These are phyloP conservation scores for Sporisorium scitamineum DNA, from an alignment of 1,284 basidiomycete genomes.

Conservation along the genomic window DNA sequence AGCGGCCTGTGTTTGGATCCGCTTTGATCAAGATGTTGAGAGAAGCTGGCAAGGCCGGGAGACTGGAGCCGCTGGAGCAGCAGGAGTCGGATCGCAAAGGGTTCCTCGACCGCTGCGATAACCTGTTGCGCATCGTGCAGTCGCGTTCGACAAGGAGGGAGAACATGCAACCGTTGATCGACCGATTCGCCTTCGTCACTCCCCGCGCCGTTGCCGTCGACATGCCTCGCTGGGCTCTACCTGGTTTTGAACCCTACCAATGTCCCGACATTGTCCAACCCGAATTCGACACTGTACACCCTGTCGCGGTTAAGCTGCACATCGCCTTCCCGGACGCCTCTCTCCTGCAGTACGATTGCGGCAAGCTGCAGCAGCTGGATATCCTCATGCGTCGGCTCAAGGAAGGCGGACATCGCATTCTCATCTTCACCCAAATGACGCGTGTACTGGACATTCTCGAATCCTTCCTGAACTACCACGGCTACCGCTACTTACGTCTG, in stretches of 20 bases:
- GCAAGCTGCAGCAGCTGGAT: conserved; percentile 88
- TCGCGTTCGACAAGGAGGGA: conserved; percentile 77
- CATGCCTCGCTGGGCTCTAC: conserved; percentile 76
- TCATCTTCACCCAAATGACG: conserved; percentile 99
- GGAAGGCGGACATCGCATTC: conserved; percentile 84
- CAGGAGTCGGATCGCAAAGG: conserved; percentile 70
- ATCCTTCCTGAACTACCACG: conserved; percentile 90
- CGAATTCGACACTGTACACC: conserved; percentile 75
- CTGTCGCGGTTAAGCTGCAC: conserved; percentile 83
- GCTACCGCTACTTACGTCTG: conserved; percentile 89
- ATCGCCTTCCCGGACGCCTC: conserved; percentile 93
- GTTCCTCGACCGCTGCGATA: conserved; percentile 76
- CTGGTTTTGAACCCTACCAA: conserved; percentile 69
- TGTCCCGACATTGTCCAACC: conserved; percentile 44
- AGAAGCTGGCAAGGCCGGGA: conserved; percentile 17
- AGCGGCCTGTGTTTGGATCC: conserved; percentile 75
- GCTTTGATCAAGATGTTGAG: conserved; percentile 44
- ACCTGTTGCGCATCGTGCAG: conserved; percentile 69
- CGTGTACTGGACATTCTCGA: conserved; percentile 93
- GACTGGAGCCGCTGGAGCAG: conserved; percentile 32
- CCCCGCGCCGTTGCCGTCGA: conserved; percentile 83
- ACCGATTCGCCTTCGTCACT: conserved; percentile 85
- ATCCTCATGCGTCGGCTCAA: conserved; percentile 84
- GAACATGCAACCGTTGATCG: conserved; percentile 75
- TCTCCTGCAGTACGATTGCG: conserved; percentile 94